phyloP scores from a whole-genome alignment of 768 basidiomycete genomes.

The Lentinula aciculospora region DNA sequence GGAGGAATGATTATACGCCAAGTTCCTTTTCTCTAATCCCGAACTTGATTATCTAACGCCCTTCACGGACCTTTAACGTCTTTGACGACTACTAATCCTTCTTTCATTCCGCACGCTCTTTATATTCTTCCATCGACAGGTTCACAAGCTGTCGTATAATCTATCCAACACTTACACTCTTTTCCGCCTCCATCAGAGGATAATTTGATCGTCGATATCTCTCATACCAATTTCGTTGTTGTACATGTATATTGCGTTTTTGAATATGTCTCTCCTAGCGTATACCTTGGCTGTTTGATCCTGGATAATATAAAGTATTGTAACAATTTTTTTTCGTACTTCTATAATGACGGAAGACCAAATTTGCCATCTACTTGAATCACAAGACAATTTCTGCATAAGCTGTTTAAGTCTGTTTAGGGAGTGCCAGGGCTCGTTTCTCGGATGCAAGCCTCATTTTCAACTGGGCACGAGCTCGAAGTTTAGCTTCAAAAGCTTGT shows the following conservation, averaged over 20 bases:
- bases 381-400: background rate
- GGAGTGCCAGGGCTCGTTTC: conserved; percentile 11
- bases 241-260: background rate
- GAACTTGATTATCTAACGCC: background rate
- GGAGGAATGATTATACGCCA: background rate
- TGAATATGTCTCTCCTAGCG: background rate
- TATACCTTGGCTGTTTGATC: background rate
- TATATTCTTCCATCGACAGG: background rate
- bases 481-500: conserved; percentile 18
- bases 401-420: too few species aligned
- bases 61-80: conserved; percentile 5
- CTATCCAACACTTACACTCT: background rate
- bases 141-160: background rate
- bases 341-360: background rate
- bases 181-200: background rate
- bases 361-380: background rate
- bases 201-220: background rate
- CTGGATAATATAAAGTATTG: background rate
- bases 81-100: background rate
- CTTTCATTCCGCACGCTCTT: background rate
- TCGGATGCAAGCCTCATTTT: conserved; percentile 28
- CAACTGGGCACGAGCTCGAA: conserved; percentile 29
- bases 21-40: background rate
- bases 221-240: background rate
- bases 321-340: background rate